These are phyloP conservation scores for Apiospora arundinis DNA, from an alignment of 2,329 filamentous ascomycete genomes.

Conservation along the genomic window DNA sequence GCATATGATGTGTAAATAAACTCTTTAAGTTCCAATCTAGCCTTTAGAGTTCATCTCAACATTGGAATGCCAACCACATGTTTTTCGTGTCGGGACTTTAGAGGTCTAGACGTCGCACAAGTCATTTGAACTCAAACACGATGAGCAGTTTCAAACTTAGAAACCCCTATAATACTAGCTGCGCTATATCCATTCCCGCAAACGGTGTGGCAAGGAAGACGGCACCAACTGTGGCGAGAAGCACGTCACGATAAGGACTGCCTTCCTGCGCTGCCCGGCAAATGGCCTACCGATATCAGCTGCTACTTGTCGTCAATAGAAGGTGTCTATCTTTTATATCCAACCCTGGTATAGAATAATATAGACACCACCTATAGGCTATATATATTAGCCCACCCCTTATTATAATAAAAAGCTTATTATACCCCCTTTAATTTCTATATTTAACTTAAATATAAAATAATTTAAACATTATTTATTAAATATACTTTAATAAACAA, in stretches of 20 bases:
- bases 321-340: no score
- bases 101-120: not conserved
- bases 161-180: constrained; percentile 23
- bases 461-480: no score
- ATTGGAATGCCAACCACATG: not conserved
- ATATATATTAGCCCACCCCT: no score
- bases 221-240: constrained; percentile 29
- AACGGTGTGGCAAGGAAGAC: constrained; percentile 35
- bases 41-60: not conserved
- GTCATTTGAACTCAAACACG: not conserved
- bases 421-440: no score
- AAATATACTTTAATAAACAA: no score
- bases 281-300: not conserved
- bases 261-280: constrained; percentile 24
- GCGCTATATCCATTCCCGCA: constrained; percentile 29
- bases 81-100: not conserved
- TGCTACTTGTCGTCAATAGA: not conserved
- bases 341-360: no score
- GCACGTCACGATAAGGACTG: constrained; percentile 29
- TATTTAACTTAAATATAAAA: no score
- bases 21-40: not conserved
- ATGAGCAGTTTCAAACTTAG: not conserved
- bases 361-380: no score
- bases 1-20: not conserved
- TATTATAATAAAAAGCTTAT: no score